phyloP scores from a whole-genome alignment of 768 basidiomycete species.

The Trametes gibbosa region DNA sequence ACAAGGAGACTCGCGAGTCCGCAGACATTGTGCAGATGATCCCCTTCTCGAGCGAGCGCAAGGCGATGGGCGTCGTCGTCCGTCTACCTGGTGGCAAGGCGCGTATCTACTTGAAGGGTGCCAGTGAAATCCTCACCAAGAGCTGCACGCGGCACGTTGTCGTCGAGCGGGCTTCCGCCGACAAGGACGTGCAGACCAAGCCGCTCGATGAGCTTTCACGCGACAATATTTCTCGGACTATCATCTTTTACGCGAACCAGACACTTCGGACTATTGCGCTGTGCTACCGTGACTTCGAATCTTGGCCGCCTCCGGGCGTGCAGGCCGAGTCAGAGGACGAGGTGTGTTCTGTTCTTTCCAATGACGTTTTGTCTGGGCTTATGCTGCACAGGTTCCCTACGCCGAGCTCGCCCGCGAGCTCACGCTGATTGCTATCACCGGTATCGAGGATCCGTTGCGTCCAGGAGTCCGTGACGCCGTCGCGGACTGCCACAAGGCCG shows the following conservation, averaged over 20 bases:
- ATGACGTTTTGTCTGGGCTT: neutral
- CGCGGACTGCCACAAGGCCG: slow-evolving; percentile 79
- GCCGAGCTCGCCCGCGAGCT: slow-evolving; percentile 67
- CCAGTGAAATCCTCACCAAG: slow-evolving; percentile 88
- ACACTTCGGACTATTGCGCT: slow-evolving; percentile 91
- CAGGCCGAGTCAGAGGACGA: slow-evolving; percentile 46
- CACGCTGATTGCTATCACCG: slow-evolving; percentile 85
- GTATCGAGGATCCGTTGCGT: slow-evolving; percentile 96
- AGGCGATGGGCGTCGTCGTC: slow-evolving; percentile 92
- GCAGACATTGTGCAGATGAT: slow-evolving; percentile 78
- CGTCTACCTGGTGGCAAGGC: slow-evolving; percentile 49
- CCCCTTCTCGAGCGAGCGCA: slow-evolving; percentile 91
- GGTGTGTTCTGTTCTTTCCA: slow-evolving; percentile 31
- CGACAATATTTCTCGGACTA: slow-evolving; percentile 88
- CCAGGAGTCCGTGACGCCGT: slow-evolving; percentile 89
- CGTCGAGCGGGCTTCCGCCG: slow-evolving; percentile 42
- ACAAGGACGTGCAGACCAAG: slow-evolving; percentile 47
- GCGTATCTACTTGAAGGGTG: slow-evolving; percentile 87
- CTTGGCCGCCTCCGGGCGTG: slow-evolving; percentile 74
- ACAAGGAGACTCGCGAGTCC: slow-evolving; percentile 60
- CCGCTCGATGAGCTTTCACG: slow-evolving; percentile 63
- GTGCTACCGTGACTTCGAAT: slow-evolving; percentile 84
- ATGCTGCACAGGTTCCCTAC: slow-evolving; percentile 53
- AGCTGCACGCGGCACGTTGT: slow-evolving; percentile 72
- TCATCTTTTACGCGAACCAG: slow-evolving; percentile 98